Percentiles rank a stretch among this genome's conserved stretches.
Evolutionary conservation across 306 rosid species (phyloP).

Genomic region (Glycine tomentella): DNA sequence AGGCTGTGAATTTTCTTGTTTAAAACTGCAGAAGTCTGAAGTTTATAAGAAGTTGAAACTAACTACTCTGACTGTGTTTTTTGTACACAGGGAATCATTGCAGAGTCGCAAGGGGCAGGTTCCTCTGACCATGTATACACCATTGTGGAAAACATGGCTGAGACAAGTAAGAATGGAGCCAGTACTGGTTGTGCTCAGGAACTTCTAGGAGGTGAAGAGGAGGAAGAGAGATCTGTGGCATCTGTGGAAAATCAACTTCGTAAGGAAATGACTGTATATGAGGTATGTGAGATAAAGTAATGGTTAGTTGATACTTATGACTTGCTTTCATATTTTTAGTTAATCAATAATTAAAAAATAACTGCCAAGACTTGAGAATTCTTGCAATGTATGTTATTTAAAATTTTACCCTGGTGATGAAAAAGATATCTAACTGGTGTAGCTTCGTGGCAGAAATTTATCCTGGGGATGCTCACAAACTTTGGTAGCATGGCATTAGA

Average conservation of each 20-base stretch:
- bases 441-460: slow-evolving; percentile 76
- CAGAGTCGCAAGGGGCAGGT: slow-evolving; percentile 69
- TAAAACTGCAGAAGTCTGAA: slow-evolving; percentile 15
- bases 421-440: slow-evolving; percentile 23
- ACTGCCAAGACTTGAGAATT: slow-evolving; percentile 18
- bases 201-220: slow-evolving; percentile 83
- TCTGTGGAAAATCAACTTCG: slow-evolving; percentile 86
- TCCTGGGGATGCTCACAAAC: slow-evolving; percentile 96
- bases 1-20: neutral
- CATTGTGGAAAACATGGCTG: slow-evolving; percentile 70
- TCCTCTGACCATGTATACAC: slow-evolving; percentile 67
- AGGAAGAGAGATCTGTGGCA: slow-evolving; percentile 82
- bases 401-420: neutral
- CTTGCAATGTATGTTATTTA: slow-evolving; percentile 1
- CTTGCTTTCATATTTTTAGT: slow-evolving; percentile 22
- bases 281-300: slow-evolving; percentile 59
- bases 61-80: slow-evolving; percentile 21
- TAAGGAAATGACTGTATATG: slow-evolving; percentile 92
- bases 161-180: slow-evolving; percentile 67
- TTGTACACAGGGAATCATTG: slow-evolving; percentile 68
- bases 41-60: slow-evolving; percentile 40
- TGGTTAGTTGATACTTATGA: slow-evolving; percentile 18
- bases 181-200: slow-evolving; percentile 67
- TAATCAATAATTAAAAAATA: neutral
- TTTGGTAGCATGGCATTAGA: slow-evolving; percentile 93